Evolutionary conservation across 352 stramenopile species (phyloP).

Genomic region (Detonula confervacea): DNA sequence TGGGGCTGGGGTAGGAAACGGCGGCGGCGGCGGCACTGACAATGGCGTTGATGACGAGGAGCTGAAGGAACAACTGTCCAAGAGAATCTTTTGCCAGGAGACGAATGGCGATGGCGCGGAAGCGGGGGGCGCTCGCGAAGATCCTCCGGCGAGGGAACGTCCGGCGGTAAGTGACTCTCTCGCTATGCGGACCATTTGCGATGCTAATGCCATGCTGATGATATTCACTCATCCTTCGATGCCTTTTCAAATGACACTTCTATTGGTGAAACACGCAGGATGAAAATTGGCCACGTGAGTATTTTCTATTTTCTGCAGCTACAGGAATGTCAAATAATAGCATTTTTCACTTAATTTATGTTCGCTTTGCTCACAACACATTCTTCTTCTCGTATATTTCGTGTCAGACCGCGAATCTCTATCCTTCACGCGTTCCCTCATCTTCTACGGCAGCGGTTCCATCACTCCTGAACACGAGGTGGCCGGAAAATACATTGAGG

Average conservation of each 20-base stretch:
- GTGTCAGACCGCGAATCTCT: slow-evolving; percentile 77
- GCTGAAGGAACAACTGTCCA: neutral
- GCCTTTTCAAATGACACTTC: slow-evolving; percentile 7
- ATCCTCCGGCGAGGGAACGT: slow-evolving; percentile 73
- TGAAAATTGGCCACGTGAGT: slow-evolving; percentile 64
- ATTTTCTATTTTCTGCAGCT: too few relatives aligned
- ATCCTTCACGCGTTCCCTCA: slow-evolving; percentile 82
- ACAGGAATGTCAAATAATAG: too few relatives aligned
- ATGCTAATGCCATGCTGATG: neutral
- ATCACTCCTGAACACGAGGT: slow-evolving; percentile 78
- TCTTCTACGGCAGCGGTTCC: slow-evolving; percentile 83
- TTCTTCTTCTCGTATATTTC: too few relatives aligned
- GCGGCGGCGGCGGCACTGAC: neutral
- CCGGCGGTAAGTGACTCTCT: slow-evolving; percentile 35
- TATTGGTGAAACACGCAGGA: slow-evolving; percentile 22
- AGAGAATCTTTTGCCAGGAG: neutral
- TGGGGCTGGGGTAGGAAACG: neutral
- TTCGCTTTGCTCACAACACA: too few relatives aligned
- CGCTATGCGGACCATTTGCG: neutral
- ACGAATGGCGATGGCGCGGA: slow-evolving; percentile 13
- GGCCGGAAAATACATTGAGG: slow-evolving; percentile 73
- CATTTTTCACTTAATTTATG: too few relatives aligned
- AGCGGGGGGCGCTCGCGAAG: slow-evolving; percentile 36
- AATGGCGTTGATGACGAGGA: neutral
- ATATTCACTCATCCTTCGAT: too few relatives aligned